phyloP scores from a whole-genome alignment of 805 yeast species.

The Candida taoyuanica region DNA sequence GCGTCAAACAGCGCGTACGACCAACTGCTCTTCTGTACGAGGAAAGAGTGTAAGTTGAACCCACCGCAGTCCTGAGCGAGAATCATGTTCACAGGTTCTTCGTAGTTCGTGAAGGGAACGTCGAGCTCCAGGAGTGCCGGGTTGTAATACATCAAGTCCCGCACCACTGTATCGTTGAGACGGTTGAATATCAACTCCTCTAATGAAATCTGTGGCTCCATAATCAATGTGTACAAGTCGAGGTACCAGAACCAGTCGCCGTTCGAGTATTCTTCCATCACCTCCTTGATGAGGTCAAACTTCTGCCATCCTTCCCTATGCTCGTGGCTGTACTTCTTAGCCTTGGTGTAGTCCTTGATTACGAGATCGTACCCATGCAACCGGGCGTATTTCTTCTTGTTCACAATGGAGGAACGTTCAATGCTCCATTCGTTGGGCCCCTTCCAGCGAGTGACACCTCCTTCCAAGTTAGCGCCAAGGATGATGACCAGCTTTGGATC shows the following conservation, averaged over 20 bases:
- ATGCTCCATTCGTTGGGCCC: conserved; percentile 40
- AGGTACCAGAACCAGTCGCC: conserved; percentile 40
- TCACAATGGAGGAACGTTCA: conserved; percentile 43
- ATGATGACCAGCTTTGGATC: conserved; percentile 33
- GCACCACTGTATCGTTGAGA: conserved; percentile 26
- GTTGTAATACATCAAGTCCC: conserved; percentile 34
- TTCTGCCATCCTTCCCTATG: conserved; percentile 45
- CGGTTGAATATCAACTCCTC: conserved; percentile 33
- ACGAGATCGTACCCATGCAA: conserved; percentile 45
- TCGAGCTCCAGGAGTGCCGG: conserved; percentile 32
- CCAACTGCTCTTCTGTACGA: conserved; percentile 37
- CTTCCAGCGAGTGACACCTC: conserved; percentile 38
- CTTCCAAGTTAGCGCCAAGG: conserved; percentile 37
- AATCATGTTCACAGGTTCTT: conserved; percentile 35
- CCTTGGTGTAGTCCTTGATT: conserved; percentile 40
- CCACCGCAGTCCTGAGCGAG: conserved; percentile 40
- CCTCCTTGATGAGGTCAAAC: conserved; percentile 32
- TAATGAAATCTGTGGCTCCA: conserved; percentile 35
- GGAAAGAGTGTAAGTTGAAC: conserved; percentile 36
- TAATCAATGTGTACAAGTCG: conserved; percentile 36
- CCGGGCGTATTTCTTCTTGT: conserved; percentile 44
- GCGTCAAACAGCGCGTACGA: conserved; percentile 33
- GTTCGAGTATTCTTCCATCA: conserved; percentile 30
- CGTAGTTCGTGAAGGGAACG: conserved; percentile 26
- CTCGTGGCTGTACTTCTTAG: conserved; percentile 46